phyloP scores from a whole-genome alignment of 352 stramenopile genomes.

The Pythium rhizo-oryzae region DNA sequence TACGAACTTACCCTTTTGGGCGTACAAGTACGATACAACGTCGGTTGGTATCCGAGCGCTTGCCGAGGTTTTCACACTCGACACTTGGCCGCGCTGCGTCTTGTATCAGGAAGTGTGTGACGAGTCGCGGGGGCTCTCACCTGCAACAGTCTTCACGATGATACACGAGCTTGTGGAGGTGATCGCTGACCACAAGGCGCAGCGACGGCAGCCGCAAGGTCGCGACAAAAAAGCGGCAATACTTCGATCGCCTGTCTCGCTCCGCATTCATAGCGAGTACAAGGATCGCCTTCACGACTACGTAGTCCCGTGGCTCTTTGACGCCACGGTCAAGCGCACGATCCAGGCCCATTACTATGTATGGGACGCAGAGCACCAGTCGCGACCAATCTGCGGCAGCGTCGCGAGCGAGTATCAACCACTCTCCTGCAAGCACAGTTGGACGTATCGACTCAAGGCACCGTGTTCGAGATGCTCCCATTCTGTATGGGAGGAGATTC shows the following conservation, averaged over 20 bases:
- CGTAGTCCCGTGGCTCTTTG: conserved; percentile 19
- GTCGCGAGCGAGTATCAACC: neutral
- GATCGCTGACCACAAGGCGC: neutral
- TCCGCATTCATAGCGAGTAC: conserved; percentile 9
- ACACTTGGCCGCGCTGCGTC: conserved; percentile 24
- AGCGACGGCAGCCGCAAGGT: neutral
- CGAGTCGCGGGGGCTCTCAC: conserved; percentile 1
- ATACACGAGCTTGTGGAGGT: conserved; percentile 26
- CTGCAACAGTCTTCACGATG: conserved; percentile 14
- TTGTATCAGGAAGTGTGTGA: conserved; percentile 20
- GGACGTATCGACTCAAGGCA: neutral
- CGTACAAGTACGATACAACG: conserved; percentile 38
- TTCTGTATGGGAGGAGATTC: neutral
- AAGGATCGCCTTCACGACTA: conserved; percentile 23
- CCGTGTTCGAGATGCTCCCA: conserved; percentile 1
- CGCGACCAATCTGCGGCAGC: conserved; percentile 1
- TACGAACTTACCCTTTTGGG: conserved; percentile 14
- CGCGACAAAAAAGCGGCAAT: too few relatives aligned
- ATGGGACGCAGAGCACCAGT: neutral
- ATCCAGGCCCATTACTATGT: conserved; percentile 16
- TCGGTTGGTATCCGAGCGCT: conserved; percentile 26
- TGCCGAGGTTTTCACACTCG: conserved; percentile 13
- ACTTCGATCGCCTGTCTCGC: neutral
- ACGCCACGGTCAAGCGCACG: neutral
- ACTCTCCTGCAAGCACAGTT: neutral